Evolutionary conservation across 2,329 filamentous ascomycete species (phyloP), one percentile per base, ranked within the genome.

Genomic region (Colletotrichum musicola): DNA sequence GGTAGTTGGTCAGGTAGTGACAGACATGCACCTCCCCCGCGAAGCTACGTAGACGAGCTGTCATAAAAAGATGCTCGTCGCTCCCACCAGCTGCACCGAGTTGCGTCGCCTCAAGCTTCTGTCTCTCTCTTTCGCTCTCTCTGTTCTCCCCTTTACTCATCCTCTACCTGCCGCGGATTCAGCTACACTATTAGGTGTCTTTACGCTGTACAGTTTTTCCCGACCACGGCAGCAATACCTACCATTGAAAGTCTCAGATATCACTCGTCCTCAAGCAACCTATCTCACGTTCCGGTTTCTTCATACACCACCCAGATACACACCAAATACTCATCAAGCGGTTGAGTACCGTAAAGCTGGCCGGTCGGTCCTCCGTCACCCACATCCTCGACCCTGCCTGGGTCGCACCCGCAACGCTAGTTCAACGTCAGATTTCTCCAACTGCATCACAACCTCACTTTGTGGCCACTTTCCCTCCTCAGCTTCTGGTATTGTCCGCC

Each of bases 31-130:
- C 51, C 14, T 12, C 60, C 47, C 47, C n/a, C 49, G 58, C 10
- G 25, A 60, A 25, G 30, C 54, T 20, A 44, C 30, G 30, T 35
- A 35, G 30, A 44, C 59, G 61, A 65, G 53, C 47, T 64, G 61
- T 68, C 65, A 68, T 68, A 68, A 68, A 67, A 68, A 47, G 61
- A 64, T 64, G 65, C 47, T 59, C 54, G 49, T 30, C 54, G 55
- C 65, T 55, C 55, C 46, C 49, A 30, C 54, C 18, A 18, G 35
- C 56, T 6, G 47, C 64, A 40, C 49, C 13, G 40, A 30, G 50
- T 18, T 22, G 14, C 40, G 44, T 16, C 30, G 16, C 20, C 22
- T 20, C 38, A 14, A 22, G 42, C 30, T 35, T 9, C 38, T 50
- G 22, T 50, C 44, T 27, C 62, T 59, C 44, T 6, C 40, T 53